Conservation (phyloP, 2,329 filamentous ascomycete species). For the Aspergillus sp. region DNA sequence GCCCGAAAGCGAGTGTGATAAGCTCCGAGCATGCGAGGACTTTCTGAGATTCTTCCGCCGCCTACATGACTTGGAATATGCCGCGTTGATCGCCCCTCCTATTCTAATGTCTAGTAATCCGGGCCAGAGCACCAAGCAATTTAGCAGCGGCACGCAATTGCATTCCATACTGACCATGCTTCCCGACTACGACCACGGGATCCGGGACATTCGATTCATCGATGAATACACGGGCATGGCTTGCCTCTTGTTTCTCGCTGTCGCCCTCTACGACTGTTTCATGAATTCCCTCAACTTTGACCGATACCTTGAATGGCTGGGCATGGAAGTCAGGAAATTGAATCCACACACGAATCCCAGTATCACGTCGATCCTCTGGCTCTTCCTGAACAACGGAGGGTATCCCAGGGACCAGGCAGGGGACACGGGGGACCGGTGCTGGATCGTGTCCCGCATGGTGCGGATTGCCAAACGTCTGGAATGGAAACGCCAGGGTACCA, state of each 20-base stretch:
- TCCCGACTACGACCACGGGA: conserved; percentile 33
- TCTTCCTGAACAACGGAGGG: conserved; percentile 31
- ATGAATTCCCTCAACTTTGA: conserved; percentile 25
- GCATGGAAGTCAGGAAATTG: conserved; percentile 22
- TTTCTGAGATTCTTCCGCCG: conserved; percentile 31
- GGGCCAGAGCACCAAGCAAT: conserved; percentile 15
- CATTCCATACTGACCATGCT: conserved; percentile 29
- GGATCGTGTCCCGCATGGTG: conserved; percentile 33
- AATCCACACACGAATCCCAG: conserved; percentile 27
- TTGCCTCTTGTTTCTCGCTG: conserved; percentile 31
- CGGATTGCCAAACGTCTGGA: conserved; percentile 32
- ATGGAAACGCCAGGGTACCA: conserved; percentile 26
- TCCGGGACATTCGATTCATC: conserved; percentile 33
- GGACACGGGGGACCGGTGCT: conserved; percentile 30
- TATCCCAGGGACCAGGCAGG: conserved; percentile 19
- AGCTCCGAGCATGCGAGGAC: conserved; percentile 29
- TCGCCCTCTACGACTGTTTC: conserved; percentile 30
- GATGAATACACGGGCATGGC: conserved; percentile 34
- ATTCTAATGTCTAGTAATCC: conserved; percentile 2
- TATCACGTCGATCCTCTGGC: conserved; percentile 31
- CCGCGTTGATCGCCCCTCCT: conserved; percentile 17
- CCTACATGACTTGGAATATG: conserved; percentile 25
- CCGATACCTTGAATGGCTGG: conserved; percentile 29
- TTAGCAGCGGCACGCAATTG: conserved; percentile 23
- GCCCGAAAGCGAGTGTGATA: conserved; percentile 20